Evolutionary conservation across 495 filamentous ascomycete species (phyloP).

Genomic region (Neurospora sp.): DNA sequence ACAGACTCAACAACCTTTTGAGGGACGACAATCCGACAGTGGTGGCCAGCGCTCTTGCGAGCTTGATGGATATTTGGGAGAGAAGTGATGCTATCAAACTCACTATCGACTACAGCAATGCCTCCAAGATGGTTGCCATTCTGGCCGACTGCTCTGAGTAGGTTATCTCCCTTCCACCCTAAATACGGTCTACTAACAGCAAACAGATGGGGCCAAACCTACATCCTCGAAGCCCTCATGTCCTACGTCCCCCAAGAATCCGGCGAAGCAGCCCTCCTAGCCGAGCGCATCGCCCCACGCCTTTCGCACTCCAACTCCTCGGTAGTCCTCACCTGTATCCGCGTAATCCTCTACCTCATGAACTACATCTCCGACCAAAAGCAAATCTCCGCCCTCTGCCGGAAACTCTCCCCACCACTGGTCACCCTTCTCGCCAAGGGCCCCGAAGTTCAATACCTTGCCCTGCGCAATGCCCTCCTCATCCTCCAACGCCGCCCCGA

Average conservation of each 20-base stretch:
- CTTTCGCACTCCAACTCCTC: constrained; percentile 94
- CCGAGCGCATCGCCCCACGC: constrained; percentile 86
- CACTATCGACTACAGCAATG: constrained; percentile 94
- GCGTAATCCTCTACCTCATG: constrained; percentile 95
- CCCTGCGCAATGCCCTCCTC: constrained; percentile 89
- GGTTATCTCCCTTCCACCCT: constrained; percentile 16
- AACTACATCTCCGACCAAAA: constrained; percentile 96
- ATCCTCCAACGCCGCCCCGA: constrained; percentile 91
- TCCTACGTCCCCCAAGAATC: constrained; percentile 92
- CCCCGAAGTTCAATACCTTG: constrained; percentile 96
- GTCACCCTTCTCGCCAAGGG: constrained; percentile 93
- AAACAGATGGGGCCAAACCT: constrained; percentile 91
- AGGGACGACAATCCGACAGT: constrained; percentile 96
- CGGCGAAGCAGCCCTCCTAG: constrained; percentile 75
- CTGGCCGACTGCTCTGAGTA: constrained; percentile 95
- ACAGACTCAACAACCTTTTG: constrained; percentile 79
- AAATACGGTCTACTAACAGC: constrained; percentile 11
- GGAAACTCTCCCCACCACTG: constrained; percentile 93
- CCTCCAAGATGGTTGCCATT: constrained; percentile 95
- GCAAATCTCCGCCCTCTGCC: constrained; percentile 77
- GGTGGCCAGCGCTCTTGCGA: constrained; percentile 84
- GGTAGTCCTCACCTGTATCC: constrained; percentile 89
- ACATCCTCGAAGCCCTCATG: constrained; percentile 97
- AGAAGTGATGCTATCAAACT: constrained; percentile 94
- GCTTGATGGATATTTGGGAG: constrained; percentile 97